These are phyloP conservation scores for Xerocomus amazonicus DNA, from an alignment of 1,284 basidiomycete species.

Conservation along the genomic window DNA sequence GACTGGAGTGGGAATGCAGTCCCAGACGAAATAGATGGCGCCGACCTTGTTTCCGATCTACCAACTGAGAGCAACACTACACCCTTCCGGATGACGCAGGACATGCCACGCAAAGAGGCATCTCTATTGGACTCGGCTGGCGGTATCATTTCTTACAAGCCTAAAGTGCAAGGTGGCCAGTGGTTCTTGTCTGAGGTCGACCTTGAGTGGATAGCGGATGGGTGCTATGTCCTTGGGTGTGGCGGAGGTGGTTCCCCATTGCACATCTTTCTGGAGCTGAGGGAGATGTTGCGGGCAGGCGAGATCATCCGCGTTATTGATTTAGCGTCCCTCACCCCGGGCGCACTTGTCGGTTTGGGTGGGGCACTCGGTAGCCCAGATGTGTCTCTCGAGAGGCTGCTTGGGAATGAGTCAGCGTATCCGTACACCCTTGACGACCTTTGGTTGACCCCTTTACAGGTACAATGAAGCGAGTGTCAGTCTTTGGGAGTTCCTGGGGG, in stretches of 20 bases:
- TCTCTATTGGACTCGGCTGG: conserved; percentile 11
- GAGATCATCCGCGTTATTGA: conserved; percentile 42
- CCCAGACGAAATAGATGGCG: conserved; percentile 24
- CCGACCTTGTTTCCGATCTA: conserved; percentile 3
- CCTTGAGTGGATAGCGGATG: conserved; percentile 50
- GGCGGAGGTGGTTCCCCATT: conserved; percentile 54
- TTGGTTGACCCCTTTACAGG: conserved; percentile 9
- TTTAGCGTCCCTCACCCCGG: conserved; percentile 20
- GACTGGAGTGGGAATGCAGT: conserved; percentile 37
- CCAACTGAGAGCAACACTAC: conserved; percentile 8
- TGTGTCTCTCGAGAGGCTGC: conserved; percentile 36
- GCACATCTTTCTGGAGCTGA: conserved; percentile 43
- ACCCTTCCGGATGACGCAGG: not conserved
- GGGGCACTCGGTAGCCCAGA: conserved; percentile 37
- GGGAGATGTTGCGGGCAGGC: conserved; percentile 47
- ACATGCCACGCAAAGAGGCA: not conserved
- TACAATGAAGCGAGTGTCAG: conserved; percentile 32
- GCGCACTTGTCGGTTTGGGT: conserved; percentile 36
- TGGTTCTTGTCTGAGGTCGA: conserved; percentile 42
- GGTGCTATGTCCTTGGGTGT: conserved; percentile 51
- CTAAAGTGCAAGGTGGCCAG: conserved; percentile 31
- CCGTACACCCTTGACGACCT: conserved; percentile 3
- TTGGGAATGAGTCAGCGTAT: conserved; percentile 39
- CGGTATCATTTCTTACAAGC: conserved; percentile 35
- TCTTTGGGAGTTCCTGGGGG: conserved; percentile 28